phyloP scores from a whole-genome alignment of 495 filamentous ascomycete species.

The Friedmanniomyces simplex region DNA sequence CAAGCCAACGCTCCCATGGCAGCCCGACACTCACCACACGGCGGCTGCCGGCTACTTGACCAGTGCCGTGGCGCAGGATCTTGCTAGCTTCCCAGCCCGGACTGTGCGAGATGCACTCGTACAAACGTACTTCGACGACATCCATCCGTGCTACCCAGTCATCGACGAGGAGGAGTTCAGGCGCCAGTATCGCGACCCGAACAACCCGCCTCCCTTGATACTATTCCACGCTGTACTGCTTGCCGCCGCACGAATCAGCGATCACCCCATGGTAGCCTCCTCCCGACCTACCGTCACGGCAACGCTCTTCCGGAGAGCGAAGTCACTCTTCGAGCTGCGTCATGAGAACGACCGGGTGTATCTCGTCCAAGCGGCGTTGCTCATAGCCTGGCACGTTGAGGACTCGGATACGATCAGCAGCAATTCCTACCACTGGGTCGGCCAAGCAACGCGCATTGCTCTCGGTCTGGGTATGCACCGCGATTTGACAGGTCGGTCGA shows the following conservation, averaged over 20 bases:
- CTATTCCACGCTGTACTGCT: constrained; percentile 3
- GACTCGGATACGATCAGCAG: neutral
- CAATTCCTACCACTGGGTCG: neutral
- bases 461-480: constrained; percentile 2
- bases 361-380: neutral
- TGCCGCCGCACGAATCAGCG: neutral
- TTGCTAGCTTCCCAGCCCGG: neutral
- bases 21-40: neutral
- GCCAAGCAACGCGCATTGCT: neutral
- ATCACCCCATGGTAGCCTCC: neutral
- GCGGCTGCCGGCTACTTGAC: neutral
- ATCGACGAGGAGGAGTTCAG: constrained; percentile 7
- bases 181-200: neutral
- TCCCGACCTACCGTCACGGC: neutral
- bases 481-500: neutral
- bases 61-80: neutral
- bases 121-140: constrained; percentile 1
- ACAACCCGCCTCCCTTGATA: neutral
- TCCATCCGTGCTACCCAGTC: neutral
- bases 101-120: neutral
- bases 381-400: constrained; percentile 6
- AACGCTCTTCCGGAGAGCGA: neutral
- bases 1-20: neutral
- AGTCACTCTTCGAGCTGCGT: neutral
- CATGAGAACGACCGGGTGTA: constrained; percentile 1